These are phyloP conservation scores for Anastatica hierochuntica DNA, from an alignment of 345 rosid genomes.

Conservation along the genomic window DNA sequence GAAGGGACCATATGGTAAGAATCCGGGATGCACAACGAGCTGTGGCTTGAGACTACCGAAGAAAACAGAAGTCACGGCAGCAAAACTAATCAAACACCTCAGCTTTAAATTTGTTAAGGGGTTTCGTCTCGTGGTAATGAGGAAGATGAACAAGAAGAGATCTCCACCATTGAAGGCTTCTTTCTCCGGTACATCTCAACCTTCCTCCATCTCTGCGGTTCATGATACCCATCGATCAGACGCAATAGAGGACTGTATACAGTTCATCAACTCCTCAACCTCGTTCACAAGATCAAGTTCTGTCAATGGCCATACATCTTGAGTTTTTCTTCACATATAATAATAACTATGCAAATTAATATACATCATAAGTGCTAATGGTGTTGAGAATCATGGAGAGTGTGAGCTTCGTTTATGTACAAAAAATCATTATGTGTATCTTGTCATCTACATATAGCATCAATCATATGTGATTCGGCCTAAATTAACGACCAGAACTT, in stretches of 20 bases:
- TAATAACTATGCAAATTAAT: no score
- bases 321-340: background rate
- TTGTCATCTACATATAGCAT: constrained; percentile 17
- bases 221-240: constrained; percentile 49
- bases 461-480: constrained; percentile 1
- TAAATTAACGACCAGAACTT: background rate
- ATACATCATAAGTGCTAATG: no score
- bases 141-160: constrained; percentile 33
- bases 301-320: background rate
- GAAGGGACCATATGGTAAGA: constrained; percentile 17
- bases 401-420: constrained; percentile 9
- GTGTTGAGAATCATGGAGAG: background rate
- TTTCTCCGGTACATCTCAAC: constrained; percentile 34
- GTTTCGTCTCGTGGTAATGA: constrained; percentile 22
- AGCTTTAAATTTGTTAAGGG: constrained; percentile 37
- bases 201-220: constrained; percentile 24
- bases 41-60: constrained; percentile 45
- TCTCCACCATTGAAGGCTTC: constrained; percentile 26
- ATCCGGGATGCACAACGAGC: constrained; percentile 20
- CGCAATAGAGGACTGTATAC: constrained; percentile 75
- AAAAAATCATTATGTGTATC: constrained; percentile 16
- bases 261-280: constrained; percentile 63
- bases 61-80: constrained; percentile 35
- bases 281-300: constrained; percentile 45
- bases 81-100: constrained; percentile 38